Base-by-base conservation (phyloP, 495 filamentous ascomycete genomes). In the Acidomyces sp. region DNA sequence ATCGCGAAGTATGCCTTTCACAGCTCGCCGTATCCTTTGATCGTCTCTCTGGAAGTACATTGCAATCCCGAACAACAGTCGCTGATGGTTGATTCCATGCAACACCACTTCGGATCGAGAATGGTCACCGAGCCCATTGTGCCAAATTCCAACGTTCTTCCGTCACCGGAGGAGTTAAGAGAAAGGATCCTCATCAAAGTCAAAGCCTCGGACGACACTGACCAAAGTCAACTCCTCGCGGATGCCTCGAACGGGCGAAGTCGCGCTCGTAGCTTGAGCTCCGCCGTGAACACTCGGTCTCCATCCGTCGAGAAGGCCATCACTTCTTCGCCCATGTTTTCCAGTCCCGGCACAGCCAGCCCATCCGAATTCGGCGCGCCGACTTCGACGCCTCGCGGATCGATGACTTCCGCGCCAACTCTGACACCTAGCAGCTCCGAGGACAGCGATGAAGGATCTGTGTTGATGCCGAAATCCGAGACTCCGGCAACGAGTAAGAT, bases 41-140 rank as follows among this genome's bases (percentile, higher is more conserved):
- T 87, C 59, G 71, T 97, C 33, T 96, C 90, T 12, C 78, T 97
- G 17, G 90, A 97, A 54, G 87, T 97, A 13, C 90, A 94, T 56
- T 97, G 90, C 68, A 77, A 70, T 48, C 58, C 75, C 7, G 69
- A 78, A 35, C 88, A 94, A 51, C 90, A 97, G 57, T 63, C 73
- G 27, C 71, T 69, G 26, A 95, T 97, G 88, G 84, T 85, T 17
- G 78, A 82, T 36, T 90, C 85, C 43, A 92, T 97, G 75, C 77
- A 75, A 38, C 74, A 80, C 19, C 72, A 77, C 15, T 86, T 94
- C 56, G 81, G 78, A 22, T 70, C 81, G 17, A 75, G 76, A 52
- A 74, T 97, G 7, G 62, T 96, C 17, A 69, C 75, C 2, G 72
- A 87, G 41, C 82, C 85, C 1, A 60, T 86, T 22, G 69, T 78